phyloP scores from a whole-genome alignment of 257 asterid genomes.

The Gentiana straminea region DNA sequence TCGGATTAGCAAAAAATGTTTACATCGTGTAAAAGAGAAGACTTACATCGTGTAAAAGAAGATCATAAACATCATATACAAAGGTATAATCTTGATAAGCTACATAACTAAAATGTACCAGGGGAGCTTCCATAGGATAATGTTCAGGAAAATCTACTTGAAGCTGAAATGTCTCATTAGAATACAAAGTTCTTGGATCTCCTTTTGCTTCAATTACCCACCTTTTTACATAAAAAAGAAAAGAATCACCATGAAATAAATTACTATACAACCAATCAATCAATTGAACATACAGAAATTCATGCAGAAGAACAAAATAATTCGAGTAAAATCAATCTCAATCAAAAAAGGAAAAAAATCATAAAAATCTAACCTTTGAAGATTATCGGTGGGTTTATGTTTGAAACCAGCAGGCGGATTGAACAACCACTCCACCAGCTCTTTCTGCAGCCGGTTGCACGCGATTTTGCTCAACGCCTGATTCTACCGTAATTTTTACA shows the following conservation, averaged over 20 bases:
- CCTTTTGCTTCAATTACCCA: conserved; percentile 44
- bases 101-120: conserved; percentile 13
- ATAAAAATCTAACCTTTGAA: conserved; percentile 50
- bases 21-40: too few relatives aligned
- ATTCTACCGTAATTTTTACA: neutral
- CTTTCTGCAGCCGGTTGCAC: conserved; percentile 90
- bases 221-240: conserved; percentile 14
- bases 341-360: too few relatives aligned
- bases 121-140: conserved; percentile 50
- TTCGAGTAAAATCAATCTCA: too few relatives aligned
- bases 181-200: conserved; percentile 36
- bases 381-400: conserved; percentile 84
- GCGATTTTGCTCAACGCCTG: conserved; percentile 97
- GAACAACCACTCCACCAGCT: conserved; percentile 93
- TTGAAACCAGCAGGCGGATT: conserved; percentile 94
- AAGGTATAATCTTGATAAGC: too few relatives aligned
- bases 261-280: neutral
- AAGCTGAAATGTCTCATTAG: conserved; percentile 34
- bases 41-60: too few relatives aligned
- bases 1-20: too few relatives aligned
- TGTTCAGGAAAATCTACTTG: conserved; percentile 50
- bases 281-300: neutral
- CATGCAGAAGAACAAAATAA: neutral
- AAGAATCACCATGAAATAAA: too few relatives aligned
- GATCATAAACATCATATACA: too few relatives aligned